Conservation (phyloP, 768 basidiomycete genomes). For the Tylopilus intermedius region DNA sequence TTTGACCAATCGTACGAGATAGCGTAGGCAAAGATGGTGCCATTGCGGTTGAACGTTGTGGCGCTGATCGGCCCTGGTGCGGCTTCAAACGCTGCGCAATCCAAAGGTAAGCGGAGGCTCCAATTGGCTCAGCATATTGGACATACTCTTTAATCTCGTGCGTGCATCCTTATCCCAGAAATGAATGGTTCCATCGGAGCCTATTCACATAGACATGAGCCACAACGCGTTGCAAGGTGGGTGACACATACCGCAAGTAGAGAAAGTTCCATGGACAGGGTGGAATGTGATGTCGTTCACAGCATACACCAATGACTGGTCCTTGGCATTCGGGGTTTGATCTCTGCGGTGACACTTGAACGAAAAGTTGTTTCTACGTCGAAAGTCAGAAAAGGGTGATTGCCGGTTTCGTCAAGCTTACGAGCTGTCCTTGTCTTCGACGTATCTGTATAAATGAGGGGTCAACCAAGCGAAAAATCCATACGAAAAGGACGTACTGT, state of each 20-base stretch:
- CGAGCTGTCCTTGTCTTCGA: slow-evolving; percentile 78
- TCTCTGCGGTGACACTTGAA: slow-evolving; percentile 81
- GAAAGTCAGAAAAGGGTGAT: not conserved
- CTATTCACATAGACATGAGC: slow-evolving; percentile 31
- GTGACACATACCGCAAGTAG: slow-evolving; percentile 57
- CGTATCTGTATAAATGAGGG: slow-evolving; percentile 48
- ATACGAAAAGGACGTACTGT: slow-evolving; percentile 56
- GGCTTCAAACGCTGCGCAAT: slow-evolving; percentile 61
- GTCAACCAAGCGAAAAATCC: not conserved
- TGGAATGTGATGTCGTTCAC: slow-evolving; percentile 89
- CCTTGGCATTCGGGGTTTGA: slow-evolving; percentile 49
- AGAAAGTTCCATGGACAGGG: slow-evolving; percentile 78
- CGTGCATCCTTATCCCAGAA: slow-evolving; percentile 95
- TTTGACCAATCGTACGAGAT: slow-evolving; percentile 94
- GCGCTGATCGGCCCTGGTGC: slow-evolving; percentile 73
- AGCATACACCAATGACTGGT: slow-evolving; percentile 68
- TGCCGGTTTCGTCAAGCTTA: slow-evolving; percentile 30
- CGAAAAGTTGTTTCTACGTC: slow-evolving; percentile 68
- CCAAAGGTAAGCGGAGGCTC: slow-evolving; percentile 1
- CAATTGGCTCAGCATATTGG: not conserved
- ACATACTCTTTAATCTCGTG: slow-evolving; percentile 80
- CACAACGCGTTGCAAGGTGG: slow-evolving; percentile 21
- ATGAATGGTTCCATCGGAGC: slow-evolving; percentile 82
- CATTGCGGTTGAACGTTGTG: slow-evolving; percentile 82
- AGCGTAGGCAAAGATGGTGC: slow-evolving; percentile 87